Conservation (phyloP, 768 basidiomycete species). For the Tricholoma flavovirens region DNA sequence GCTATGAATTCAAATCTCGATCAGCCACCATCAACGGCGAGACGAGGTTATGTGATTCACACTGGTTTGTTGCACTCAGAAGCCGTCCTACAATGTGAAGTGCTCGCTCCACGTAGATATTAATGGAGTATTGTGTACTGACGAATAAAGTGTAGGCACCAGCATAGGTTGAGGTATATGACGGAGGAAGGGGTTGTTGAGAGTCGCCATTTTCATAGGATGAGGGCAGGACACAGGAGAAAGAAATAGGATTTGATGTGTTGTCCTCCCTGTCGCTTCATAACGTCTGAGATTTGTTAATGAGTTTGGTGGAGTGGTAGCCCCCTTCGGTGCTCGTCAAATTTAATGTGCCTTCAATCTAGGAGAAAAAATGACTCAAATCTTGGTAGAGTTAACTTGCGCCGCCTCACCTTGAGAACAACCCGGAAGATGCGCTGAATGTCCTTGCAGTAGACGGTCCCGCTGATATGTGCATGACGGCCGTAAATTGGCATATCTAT, state of each 20-base stretch:
- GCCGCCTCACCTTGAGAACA: slow-evolving; percentile 36
- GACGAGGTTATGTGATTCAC: slow-evolving; percentile 7
- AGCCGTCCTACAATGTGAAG: slow-evolving; percentile 34
- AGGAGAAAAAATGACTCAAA: background rate
- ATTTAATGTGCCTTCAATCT: slow-evolving; percentile 43
- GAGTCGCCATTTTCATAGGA: slow-evolving; percentile 35
- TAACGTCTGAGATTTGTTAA: slow-evolving; percentile 27
- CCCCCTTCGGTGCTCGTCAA: slow-evolving; percentile 34
- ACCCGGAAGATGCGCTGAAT: slow-evolving; percentile 35
- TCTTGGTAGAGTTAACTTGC: background rate
- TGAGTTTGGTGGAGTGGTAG: slow-evolving; percentile 26
- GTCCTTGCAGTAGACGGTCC: slow-evolving; percentile 37
- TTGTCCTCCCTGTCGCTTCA: slow-evolving; percentile 24
- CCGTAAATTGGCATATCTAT: slow-evolving; percentile 38
- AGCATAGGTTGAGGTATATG: slow-evolving; percentile 29
- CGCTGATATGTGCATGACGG: slow-evolving; percentile 34
- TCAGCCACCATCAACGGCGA: background rate
- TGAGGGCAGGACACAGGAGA: slow-evolving; percentile 40
- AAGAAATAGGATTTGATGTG: slow-evolving; percentile 30
- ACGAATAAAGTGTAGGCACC: slow-evolving; percentile 34
- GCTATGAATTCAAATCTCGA: slow-evolving; percentile 24
- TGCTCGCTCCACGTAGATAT: slow-evolving; percentile 33
- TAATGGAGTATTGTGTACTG: slow-evolving; percentile 40
- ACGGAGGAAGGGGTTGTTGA: slow-evolving; percentile 41
- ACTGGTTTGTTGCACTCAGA: slow-evolving; percentile 45